These are phyloP conservation scores for Colletotrichum gloeosporioides DNA, from an alignment of 2,329 filamentous ascomycete species.

Conservation along the genomic window DNA sequence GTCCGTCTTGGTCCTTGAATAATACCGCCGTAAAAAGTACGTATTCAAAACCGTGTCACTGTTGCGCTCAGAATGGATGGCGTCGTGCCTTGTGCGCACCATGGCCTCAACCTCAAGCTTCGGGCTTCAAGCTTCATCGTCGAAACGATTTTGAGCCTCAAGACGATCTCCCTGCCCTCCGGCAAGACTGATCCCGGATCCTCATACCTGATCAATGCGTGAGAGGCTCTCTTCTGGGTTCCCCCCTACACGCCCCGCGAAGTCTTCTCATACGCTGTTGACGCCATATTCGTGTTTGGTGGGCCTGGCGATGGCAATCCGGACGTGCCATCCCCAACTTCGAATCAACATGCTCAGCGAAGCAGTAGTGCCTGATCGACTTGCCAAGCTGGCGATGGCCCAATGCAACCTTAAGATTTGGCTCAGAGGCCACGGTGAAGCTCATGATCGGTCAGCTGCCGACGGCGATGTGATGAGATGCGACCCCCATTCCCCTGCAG, in stretches of 20 bases:
- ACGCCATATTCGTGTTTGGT: not conserved
- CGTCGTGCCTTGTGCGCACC: not conserved
- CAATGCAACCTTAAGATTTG: not conserved
- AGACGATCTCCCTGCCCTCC: constrained; percentile 6
- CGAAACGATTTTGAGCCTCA: constrained; percentile 12
- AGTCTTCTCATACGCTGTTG: not conserved
- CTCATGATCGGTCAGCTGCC: constrained; percentile 17
- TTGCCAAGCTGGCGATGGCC: not conserved
- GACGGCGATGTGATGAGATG: not conserved
- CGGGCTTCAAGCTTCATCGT: not conserved
- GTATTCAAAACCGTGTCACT: not conserved
- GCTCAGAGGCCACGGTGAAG: not conserved
- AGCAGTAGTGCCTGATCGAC: constrained; percentile 4
- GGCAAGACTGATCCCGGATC: constrained; percentile 10
- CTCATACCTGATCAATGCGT: constrained; percentile 13
- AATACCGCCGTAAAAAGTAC: not conserved
- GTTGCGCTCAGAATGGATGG: not conserved
- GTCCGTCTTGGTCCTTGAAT: not conserved
- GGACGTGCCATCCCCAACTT: not conserved
- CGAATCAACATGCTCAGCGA: not conserved
- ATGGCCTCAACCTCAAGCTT: not conserved
- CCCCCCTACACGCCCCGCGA: not conserved
- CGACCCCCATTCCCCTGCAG: not conserved
- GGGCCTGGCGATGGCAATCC: not conserved
- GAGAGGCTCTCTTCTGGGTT: not conserved